Conservation (phyloP, 2,329 filamentous ascomycete species). For the Alternaria infectoria region DNA sequence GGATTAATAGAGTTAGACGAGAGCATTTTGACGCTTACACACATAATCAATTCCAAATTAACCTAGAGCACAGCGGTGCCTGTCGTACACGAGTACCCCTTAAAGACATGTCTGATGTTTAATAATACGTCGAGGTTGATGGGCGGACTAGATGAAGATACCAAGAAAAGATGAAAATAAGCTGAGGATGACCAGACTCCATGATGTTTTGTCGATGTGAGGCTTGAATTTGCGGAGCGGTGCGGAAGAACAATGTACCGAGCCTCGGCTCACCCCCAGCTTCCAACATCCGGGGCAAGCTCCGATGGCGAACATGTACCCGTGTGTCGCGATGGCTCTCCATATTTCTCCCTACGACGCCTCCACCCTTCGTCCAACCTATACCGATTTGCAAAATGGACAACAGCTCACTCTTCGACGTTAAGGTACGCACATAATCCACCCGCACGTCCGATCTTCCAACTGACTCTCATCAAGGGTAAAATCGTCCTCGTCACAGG, state of each 20-base stretch:
- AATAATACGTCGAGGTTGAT: neutral
- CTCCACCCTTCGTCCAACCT: neutral
- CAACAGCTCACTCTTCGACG: constrained; percentile 43
- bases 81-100: neutral
- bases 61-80: too few species aligned
- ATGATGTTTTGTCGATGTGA: neutral
- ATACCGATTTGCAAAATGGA: constrained; percentile 36
- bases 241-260: constrained; percentile 12
- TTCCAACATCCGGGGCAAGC: constrained; percentile 14
- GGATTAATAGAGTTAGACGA: too few species aligned
- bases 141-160: neutral
- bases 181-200: neutral
- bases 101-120: neutral
- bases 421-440: constrained; percentile 33
- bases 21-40: too few species aligned
- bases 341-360: neutral
- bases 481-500: constrained; percentile 57
- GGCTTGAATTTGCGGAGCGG: neutral
- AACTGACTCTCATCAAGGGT: constrained; percentile 28
- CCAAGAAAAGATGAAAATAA: neutral
- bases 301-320: constrained; percentile 11
- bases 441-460: neutral
- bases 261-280: constrained; percentile 37
- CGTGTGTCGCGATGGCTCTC: constrained; percentile 8
- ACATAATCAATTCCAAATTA: too few species aligned